Conservation (phyloP, 768 basidiomycete species). For the Suillus luteus region DNA sequence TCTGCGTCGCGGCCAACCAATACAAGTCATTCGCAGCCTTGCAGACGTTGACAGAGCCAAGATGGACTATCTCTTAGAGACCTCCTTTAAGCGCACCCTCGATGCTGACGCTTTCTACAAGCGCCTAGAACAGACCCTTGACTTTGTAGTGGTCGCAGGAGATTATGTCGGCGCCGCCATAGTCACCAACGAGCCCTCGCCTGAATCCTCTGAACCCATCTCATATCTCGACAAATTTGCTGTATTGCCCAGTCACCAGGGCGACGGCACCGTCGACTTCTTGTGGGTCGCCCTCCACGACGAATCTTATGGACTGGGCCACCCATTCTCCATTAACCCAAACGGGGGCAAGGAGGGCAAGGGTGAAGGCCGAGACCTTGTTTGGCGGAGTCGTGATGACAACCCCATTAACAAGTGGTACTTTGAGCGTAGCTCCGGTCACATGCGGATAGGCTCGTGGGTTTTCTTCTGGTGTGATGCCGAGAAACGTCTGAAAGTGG, state of each 20-base stretch:
- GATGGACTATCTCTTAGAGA: constrained; percentile 81
- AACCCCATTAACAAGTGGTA: constrained; percentile 99
- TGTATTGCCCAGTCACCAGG: constrained; percentile 91
- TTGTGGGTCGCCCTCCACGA: constrained; percentile 98
- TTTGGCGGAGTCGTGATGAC: constrained; percentile 91
- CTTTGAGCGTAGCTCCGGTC: constrained; percentile 93
- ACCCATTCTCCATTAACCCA: constrained; percentile 91
- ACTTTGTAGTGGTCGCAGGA: constrained; percentile 92
- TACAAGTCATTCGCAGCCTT: constrained; percentile 74
- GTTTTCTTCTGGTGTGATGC: constrained; percentile 99
- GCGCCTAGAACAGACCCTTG: constrained; percentile 74
- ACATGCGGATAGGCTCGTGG: constrained; percentile 84
- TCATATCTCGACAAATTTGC: constrained; percentile 99
- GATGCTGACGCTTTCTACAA: constrained; percentile 75
- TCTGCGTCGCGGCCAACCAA: constrained; percentile 83
- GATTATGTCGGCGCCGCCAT: constrained; percentile 96
- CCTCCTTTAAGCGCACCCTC: constrained; percentile 77
- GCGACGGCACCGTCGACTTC: constrained; percentile 99
- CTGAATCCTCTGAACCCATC: constrained; percentile 49
- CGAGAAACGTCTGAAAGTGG: constrained; percentile 77
- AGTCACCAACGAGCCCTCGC: constrained; percentile 67
- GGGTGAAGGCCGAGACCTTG: constrained; percentile 90
- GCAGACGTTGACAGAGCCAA: constrained; percentile 74
- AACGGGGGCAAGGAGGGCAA: constrained; percentile 90
- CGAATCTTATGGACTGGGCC: constrained; percentile 95